Conservation (phyloP, 148 eudicot genomes). For the Oxyria digyna region DNA sequence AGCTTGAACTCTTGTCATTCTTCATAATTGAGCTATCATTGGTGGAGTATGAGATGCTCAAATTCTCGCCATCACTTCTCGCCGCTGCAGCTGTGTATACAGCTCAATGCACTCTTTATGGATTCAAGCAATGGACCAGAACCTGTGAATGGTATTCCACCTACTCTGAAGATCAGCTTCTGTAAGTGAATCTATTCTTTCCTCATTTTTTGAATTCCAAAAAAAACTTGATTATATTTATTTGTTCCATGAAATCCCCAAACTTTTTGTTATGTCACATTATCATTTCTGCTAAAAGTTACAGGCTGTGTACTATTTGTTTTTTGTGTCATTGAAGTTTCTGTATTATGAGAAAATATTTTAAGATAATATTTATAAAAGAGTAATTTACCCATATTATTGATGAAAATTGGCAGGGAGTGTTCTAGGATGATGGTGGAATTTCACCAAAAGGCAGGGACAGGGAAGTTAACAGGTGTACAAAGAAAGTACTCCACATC, state of each 20-base stretch:
- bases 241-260: not conserved
- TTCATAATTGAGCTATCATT: constrained; percentile 70
- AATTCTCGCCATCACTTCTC: constrained; percentile 53
- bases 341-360: no score
- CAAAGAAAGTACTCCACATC: constrained; percentile 65
- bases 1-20: constrained; percentile 50
- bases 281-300: no score
- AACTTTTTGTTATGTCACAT: constrained; percentile 14
- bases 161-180: constrained; percentile 47
- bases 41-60: constrained; percentile 71
- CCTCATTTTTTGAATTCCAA: not conserved
- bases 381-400: constrained; percentile 17
- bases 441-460: constrained; percentile 57
- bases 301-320: no score
- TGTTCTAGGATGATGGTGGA: constrained; percentile 53
- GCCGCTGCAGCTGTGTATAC: constrained; percentile 81
- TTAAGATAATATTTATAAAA: no score
- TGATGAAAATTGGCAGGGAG: constrained; percentile 37
- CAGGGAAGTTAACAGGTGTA: constrained; percentile 73
- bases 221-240: no score
- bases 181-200: constrained; percentile 31
- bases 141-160: constrained; percentile 56
- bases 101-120: constrained; percentile 55
- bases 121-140: constrained; percentile 57
- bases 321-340: no score